Evolutionary conservation across 768 basidiomycete genomes (phyloP).

Genomic region (Auriculariales sp.): DNA sequence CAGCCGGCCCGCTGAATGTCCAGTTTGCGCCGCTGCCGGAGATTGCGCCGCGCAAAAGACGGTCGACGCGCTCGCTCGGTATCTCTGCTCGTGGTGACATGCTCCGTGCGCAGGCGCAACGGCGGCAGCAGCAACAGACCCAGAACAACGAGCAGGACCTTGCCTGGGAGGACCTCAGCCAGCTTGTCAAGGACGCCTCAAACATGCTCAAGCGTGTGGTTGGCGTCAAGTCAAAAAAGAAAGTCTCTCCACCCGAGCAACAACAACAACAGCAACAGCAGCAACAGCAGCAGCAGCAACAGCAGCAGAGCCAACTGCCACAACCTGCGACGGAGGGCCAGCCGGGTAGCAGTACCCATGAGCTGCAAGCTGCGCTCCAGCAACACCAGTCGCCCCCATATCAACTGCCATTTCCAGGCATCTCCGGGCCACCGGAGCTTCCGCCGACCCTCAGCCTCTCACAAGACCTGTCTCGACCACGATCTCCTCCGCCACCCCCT

Average conservation of each 20-base stretch:
- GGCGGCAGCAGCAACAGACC: background rate
- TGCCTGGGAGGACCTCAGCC: background rate
- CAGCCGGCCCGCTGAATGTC: background rate
- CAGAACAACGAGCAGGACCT: constrained; percentile 1
- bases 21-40: background rate
- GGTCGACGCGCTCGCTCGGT: background rate
- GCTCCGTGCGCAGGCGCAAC: background rate
- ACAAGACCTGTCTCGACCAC: background rate
- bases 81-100: background rate
- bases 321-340: background rate
- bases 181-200: background rate
- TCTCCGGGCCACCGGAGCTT: background rate
- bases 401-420: too few relatives aligned
- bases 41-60: background rate
- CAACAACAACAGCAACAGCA: background rate
- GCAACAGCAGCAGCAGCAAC: background rate
- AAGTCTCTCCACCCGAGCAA: too few relatives aligned
- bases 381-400: too few relatives aligned
- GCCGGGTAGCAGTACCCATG: background rate
- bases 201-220: background rate
- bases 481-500: background rate
- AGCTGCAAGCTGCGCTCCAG: too few relatives aligned
- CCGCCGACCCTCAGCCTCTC: background rate
- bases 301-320: too few relatives aligned
- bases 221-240: background rate